These are phyloP conservation scores for Periconia digitata DNA, from an alignment of 2,329 filamentous ascomycete genomes.

Conservation along the genomic window DNA sequence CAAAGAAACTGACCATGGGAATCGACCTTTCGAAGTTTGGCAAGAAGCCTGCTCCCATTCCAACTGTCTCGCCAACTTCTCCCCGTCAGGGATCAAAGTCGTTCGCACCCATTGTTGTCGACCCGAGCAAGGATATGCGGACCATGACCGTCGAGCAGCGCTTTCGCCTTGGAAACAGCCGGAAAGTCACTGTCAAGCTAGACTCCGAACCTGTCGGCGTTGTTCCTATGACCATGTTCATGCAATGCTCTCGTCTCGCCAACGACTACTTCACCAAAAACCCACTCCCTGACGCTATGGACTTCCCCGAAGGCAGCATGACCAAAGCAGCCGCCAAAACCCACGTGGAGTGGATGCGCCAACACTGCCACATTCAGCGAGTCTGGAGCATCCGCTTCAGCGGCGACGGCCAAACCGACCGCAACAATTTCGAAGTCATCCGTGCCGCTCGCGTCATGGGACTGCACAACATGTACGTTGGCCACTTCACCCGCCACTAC, in stretches of 20 bases:
- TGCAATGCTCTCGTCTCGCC: conserved; percentile 29
- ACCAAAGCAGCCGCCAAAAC: conserved; percentile 14
- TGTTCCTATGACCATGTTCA: conserved; percentile 28
- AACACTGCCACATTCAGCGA: conserved; percentile 21
- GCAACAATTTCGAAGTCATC: conserved; percentile 26
- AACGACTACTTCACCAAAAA: conserved; percentile 21
- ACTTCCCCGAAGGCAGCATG: conserved; percentile 19
- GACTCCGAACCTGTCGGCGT: conserved; percentile 14
- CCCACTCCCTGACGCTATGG: conserved; percentile 14
- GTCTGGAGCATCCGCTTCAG: conserved; percentile 23
- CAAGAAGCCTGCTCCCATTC: conserved; percentile 11
- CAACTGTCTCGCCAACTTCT: neutral
- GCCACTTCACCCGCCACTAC: conserved; percentile 31
- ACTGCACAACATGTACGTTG: conserved; percentile 31
- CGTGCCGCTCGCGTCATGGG: conserved; percentile 26
- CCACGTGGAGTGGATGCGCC: conserved; percentile 27
- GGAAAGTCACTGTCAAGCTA: conserved; percentile 20
- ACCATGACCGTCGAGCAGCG: conserved; percentile 24
- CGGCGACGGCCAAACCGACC: conserved; percentile 14
- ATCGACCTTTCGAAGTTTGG: conserved; percentile 24
- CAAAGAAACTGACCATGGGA: conserved; percentile 22
- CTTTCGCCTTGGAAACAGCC: conserved; percentile 20
- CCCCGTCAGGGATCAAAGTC: neutral
- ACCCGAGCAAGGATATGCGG: conserved; percentile 17
- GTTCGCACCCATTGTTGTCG: conserved; percentile 1